These are phyloP conservation scores for Potentilla sterilis DNA, from an alignment of 306 rosid genomes.

Conservation along the genomic window DNA sequence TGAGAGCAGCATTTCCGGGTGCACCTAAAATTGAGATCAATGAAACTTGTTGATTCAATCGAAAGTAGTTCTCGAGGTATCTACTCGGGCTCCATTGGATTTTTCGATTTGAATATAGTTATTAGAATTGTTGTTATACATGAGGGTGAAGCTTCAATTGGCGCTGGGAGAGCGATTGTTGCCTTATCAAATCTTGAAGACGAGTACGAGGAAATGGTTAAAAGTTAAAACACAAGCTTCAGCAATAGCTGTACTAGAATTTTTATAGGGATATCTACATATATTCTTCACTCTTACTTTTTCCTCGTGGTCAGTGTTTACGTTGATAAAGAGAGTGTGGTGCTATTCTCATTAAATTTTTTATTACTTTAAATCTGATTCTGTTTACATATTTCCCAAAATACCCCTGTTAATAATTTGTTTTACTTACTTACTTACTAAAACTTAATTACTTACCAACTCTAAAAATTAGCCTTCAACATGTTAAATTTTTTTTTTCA, in stretches of 20 bases:
- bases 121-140: conserved; percentile 83
- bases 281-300: too few species aligned
- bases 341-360: too few species aligned
- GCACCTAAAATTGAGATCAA: conserved; percentile 96
- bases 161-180: conserved; percentile 98
- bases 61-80: conserved; percentile 85
- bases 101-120: conserved; percentile 89
- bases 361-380: too few species aligned
- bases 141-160: conserved; percentile 86
- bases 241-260: conserved; percentile 59
- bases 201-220: too few species aligned
- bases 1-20: conserved; percentile 98
- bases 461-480: too few species aligned
- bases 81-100: conserved; percentile 96
- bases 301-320: too few species aligned
- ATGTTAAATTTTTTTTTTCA: too few species aligned
- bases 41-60: conserved; percentile 81
- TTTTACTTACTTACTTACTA: too few species aligned
- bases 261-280: conserved; percentile 46
- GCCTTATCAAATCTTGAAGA: conserved; percentile 85
- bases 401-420: too few species aligned
- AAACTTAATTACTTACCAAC: too few species aligned
- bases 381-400: too few species aligned
- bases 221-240: conserved; percentile 83
- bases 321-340: too few species aligned